Conservation (phyloP, 176 grass and related monocot genomes). For the Triticum turgidum region DNA sequence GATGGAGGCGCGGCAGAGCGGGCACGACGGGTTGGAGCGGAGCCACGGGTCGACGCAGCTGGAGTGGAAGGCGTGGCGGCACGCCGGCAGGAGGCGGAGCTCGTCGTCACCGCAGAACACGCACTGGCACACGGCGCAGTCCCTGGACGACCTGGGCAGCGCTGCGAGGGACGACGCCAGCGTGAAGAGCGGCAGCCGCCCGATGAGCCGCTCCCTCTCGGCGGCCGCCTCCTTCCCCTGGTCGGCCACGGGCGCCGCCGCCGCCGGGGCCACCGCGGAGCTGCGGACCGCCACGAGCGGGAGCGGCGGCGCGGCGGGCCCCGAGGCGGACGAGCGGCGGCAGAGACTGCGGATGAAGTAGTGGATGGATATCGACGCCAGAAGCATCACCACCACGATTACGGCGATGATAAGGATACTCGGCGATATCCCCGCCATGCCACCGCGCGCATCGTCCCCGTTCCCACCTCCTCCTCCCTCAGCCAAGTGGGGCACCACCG, state of each 20-base stretch:
- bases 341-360: conserved; percentile 56
- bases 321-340: conserved; percentile 23
- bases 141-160: conserved; percentile 55
- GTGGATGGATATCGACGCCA: conserved; percentile 51
- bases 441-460: background rate
- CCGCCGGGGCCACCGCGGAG: background rate
- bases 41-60: conserved; percentile 82
- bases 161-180: conserved; percentile 58
- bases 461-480: background rate
- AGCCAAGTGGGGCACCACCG: conserved; percentile 18
- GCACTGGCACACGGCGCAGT: conserved; percentile 90
- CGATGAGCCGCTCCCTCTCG: conserved; percentile 48
- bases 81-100: conserved; percentile 80
- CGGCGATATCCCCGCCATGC: conserved; percentile 52
- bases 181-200: conserved; percentile 72
- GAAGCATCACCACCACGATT: conserved; percentile 61
- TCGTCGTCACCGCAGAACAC: conserved; percentile 58
- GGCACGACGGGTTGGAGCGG: conserved; percentile 64
- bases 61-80: conserved; percentile 85
- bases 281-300: conserved; percentile 32
- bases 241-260: conserved; percentile 1
- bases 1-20: conserved; percentile 83
- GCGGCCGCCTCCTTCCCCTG: conserved; percentile 32
- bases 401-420: conserved; percentile 64
- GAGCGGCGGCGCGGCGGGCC: conserved; percentile 30